A percentile compares a stretch with the other conserved stretches of the same genome.
These are phyloP conservation scores for Cryptococcus amylolentus DNA, from an alignment of 1,284 basidiomycete species.

Conservation along the genomic window DNA sequence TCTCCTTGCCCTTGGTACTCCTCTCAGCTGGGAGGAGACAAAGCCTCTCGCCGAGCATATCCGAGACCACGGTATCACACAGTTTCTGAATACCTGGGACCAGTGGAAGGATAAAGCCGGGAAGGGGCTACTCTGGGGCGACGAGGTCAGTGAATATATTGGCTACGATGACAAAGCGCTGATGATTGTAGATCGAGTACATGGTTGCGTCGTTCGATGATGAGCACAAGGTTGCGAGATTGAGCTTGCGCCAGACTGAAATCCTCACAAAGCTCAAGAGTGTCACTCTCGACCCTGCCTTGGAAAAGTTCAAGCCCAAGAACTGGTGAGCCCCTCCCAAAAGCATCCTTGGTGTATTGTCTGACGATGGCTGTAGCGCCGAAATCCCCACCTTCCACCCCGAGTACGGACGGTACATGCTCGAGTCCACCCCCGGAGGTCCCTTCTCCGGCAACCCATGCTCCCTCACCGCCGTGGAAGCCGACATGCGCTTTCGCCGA, in stretches of 20 bases:
- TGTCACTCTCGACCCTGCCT: conserved; percentile 63
- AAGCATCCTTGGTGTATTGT: neutral
- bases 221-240: conserved; percentile 68
- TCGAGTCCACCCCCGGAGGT: conserved; percentile 93
- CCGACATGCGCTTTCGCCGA: conserved; percentile 90
- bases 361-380: conserved; percentile 52
- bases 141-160: conserved; percentile 68
- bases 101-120: conserved; percentile 86
- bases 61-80: conserved; percentile 85
- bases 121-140: conserved; percentile 96
- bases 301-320: conserved; percentile 52
- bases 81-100: conserved; percentile 92
- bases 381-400: conserved; percentile 93
- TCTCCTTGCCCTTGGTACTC: conserved; percentile 88
- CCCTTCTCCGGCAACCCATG: conserved; percentile 85
- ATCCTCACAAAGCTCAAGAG: conserved; percentile 77
- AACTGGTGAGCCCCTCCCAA: conserved; percentile 26
- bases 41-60: conserved; percentile 87
- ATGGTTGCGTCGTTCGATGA: conserved; percentile 89
- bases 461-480: conserved; percentile 84
- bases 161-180: neutral
- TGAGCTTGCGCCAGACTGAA: conserved; percentile 90
- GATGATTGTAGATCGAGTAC: conserved; percentile 74
- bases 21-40: conserved; percentile 87
- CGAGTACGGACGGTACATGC: conserved; percentile 98